Base-by-base conservation (phyloP, 2,329 filamentous ascomycete genomes). In the Sarocladium strictum region DNA sequence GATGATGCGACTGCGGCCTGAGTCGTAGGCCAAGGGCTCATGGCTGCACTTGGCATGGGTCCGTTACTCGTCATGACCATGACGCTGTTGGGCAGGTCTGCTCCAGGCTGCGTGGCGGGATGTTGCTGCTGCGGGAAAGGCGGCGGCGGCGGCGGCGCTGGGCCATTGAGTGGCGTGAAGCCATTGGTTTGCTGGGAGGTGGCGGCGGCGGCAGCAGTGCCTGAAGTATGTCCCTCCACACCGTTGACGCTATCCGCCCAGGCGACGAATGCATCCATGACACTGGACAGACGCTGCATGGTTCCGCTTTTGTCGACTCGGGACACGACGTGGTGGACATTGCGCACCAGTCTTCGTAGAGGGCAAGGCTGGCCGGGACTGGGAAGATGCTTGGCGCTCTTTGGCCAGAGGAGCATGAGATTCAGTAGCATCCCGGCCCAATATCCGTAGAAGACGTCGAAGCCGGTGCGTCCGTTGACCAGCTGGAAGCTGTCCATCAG, bases 381-480 rank as follows among this genome's bases (percentile, higher is more conserved):
- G 32, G 12, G 57, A 38, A 10, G 38, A 29, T 29, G 45, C 38
- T 17, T 57, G 43, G 49, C 56, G 56, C 19, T 62, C 54, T 41
- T 56, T 7, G 43, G 35, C 35, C 53, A 33, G 12, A 57, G 53
- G 4, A 57, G 58, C 45, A 63, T 62, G n/a, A 64, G 57, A 32
- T 59, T 60, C 37, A 67, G 59, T 0, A 66, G 60, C 64, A 71
- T 69, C 1, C 62, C 63, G 1, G 66, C 64, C 41, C 64, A 69
- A 55, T 69, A 69, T 32, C 64, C 62, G 52, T 71, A 71, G 33
- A 69, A 71, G 2, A 69, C 60, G 27, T 71, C 69, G 0, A 69
- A 59, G 1, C 67, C 67, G 1, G 67, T 67, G 7, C 68, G 58
- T 1, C 69, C 67, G 49, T 69, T 67, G 6, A 71, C 51, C 1